These are phyloP conservation scores for Mortierella sp. DNA, from an alignment of 371 early-diverging fungal species.

Conservation along the genomic window DNA sequence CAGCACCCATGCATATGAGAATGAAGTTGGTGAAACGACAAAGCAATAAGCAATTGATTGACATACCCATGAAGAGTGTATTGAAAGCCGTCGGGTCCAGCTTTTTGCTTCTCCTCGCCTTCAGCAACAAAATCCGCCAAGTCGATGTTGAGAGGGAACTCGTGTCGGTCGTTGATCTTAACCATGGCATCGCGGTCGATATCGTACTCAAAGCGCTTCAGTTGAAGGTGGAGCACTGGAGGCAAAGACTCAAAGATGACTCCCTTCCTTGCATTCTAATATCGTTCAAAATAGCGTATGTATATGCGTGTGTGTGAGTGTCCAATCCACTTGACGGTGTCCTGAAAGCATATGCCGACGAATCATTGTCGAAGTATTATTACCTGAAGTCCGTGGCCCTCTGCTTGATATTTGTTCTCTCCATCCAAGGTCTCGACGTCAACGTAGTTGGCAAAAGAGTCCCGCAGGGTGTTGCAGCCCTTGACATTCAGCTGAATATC, in stretches of 20 bases:
- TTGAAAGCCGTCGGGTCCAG: conserved; percentile 72
- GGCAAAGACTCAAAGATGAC: conserved; percentile 96
- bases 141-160: conserved; percentile 94
- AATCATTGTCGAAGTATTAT: neutral
- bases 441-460: conserved; percentile 94
- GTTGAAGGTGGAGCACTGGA: conserved; percentile 96
- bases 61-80: conserved; percentile 89
- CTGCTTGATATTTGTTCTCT: conserved; percentile 98
- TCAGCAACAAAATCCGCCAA: conserved; percentile 87
- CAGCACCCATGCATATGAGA: neutral
- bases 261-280: conserved; percentile 93
- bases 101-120: conserved; percentile 65
- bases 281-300: neutral
- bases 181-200: conserved; percentile 92
- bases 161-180: conserved; percentile 99
- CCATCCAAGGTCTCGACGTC: conserved; percentile 94
- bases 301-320: neutral
- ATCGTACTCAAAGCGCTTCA: conserved; percentile 99
- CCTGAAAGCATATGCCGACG: neutral
- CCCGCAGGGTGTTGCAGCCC: conserved; percentile 88
- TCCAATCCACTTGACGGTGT: neutral
- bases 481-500: conserved; percentile 97
- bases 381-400: conserved; percentile 93
- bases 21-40: neutral
- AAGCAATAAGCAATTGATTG: neutral